Base-by-base conservation (phyloP, 352 stramenopile genomes). In the Pilasporangium apinafurcum region DNA sequence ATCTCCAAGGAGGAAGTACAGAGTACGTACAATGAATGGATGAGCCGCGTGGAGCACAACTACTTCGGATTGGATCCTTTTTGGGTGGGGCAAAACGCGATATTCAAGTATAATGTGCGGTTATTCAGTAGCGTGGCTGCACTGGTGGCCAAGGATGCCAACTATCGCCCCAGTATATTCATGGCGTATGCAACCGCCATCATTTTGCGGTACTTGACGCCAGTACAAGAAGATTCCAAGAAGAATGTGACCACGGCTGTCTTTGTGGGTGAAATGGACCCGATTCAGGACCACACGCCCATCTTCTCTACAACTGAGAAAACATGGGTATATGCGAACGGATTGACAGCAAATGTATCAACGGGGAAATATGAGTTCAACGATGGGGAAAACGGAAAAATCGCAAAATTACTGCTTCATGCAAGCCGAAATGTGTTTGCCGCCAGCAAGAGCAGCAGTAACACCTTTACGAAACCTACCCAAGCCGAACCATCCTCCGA, bases 11-110 rank as follows among this genome's bases (percentile, higher is more conserved):
- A 68, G 10, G 54, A 60, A 7, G 61, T 71, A 9, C 55, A 72
- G 10, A 27, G 52, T 2, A 56, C 62, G 17, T 88, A 79, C 43
- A 48, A 66, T 14, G 89, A 97, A 59, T 98, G 92, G 92, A 76
- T 85, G 44, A 34, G 34, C 32, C 72, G 92, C 21, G 42, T 98
- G 32, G 41, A 73, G 16, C 86, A 96, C 76, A 56, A 73, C 10
- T 39, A 83, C 53, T 97, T 97, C 62, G 92, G 89, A 9, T 50
- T 98, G 22, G 84, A 85, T 35, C 93, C 81, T 32, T 96, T 97
- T 63, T 97, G 95, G 62, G 88, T 97, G 41, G 74, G 62, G 3
- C 88, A 97, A 67, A 96, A 96, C 65, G 81, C 82, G 5, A 62
- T 78, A 44, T 38, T 77, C 22, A 69, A 66, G 45, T 69, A 62